phyloP scores from a whole-genome alignment of 805 yeast species.

The Myxozyma kluyveri region DNA sequence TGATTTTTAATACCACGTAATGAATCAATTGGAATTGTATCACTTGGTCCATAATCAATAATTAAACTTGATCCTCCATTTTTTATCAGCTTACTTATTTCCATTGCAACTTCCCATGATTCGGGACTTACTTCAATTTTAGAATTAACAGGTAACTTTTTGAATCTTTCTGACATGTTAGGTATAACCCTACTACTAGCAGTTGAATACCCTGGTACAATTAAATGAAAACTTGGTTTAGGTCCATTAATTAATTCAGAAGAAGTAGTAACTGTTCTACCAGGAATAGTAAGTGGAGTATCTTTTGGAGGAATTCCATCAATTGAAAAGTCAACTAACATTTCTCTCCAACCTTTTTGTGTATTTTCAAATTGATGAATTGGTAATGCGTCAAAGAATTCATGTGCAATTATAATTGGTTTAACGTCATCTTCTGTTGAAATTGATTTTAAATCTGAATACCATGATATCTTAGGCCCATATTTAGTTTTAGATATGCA shows the following conservation, averaged over 20 bases:
- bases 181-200: constrained; percentile 59
- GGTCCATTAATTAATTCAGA: constrained; percentile 4
- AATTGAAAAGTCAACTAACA: constrained; percentile 55
- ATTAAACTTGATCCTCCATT: constrained; percentile 63
- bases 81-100: constrained; percentile 48
- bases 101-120: constrained; percentile 55
- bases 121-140: constrained; percentile 75
- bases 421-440: constrained; percentile 40
- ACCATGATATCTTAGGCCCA: constrained; percentile 50
- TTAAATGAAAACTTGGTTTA: constrained; percentile 49
- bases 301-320: constrained; percentile 28
- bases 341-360: constrained; percentile 74
- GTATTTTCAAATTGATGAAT: constrained; percentile 63
- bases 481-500: constrained; percentile 41
- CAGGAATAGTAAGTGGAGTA: constrained; percentile 33
- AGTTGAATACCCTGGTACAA: constrained; percentile 57
- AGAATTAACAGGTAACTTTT: constrained; percentile 53
- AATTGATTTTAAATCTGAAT: constrained; percentile 35
- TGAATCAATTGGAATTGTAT: constrained; percentile 64
- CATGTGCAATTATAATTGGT: constrained; percentile 75
- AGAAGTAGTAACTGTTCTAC: constrained; percentile 26
- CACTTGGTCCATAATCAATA: constrained; percentile 72
- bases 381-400: constrained; percentile 84
- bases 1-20: constrained; percentile 73
- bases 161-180: constrained; percentile 48